Base-by-base conservation (phyloP, 2,329 filamentous ascomycete species). In the Achaetomium macrosporum region DNA sequence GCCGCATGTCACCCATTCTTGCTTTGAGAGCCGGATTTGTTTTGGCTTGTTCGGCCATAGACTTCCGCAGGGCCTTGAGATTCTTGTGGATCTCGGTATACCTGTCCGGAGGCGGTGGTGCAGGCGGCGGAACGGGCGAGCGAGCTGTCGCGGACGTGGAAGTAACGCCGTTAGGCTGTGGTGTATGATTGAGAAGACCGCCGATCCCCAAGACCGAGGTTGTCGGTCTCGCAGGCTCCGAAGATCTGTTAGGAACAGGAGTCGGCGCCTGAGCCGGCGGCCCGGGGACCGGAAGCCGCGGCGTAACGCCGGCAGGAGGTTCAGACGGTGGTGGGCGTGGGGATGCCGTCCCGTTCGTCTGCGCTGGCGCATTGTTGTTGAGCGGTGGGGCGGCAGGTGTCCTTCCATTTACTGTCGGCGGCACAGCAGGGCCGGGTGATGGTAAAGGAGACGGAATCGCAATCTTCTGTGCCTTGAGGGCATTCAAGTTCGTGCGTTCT, bases 1-100 rank as follows among this genome's bases (percentile, higher is more conserved):
- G 76, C 39, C 88, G 78, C 75, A 88, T 82, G 50, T 89, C 81
- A 33, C 87, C 85, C 64, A 89, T 77, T 35, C 80, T 77, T 47
- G 76, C 74, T 67, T 88, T 89, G 29, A 90, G 69, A 64, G 68
- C 58, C 66, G 62, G 66, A 59, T 84, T 80, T 19, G 73, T 71
- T 61, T 82, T 81, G 5, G 75, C 75, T 60, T 84, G 75, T 4
- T 76, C 69, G 2, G 65, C 63, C 48, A 87, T 61, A n/a, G 60
- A 69, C 4, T 62, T 64, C 17, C 73, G 69, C 9, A 83, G 70
- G 35, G 77, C 75, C 54, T 79, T 95, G 20, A 95, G 74, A 39
- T 79, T 81, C 55, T 81, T 74, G 64, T 92, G 88, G 25, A 93
- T 81, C 51, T 76, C 68, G 2, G 68, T 56, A 57, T 81, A 77